A percentile compares a stretch with the other conserved stretches of the same genome.
Conservation (phyloP, 352 stramenopile genomes). For the Blastocystis sp. region DNA sequence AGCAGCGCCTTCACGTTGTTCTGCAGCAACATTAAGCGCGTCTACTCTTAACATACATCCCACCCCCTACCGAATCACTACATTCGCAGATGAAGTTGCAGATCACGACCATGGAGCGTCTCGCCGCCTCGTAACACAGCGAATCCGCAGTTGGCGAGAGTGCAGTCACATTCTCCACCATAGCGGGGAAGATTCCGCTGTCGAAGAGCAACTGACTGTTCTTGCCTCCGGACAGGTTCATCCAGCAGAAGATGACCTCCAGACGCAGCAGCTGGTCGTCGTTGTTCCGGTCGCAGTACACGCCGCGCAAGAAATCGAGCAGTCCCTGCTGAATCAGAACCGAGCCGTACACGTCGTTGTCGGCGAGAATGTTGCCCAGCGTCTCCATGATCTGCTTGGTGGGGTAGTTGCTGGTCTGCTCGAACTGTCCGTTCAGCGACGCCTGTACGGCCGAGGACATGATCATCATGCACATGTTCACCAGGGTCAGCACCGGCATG, state of each 20-base stretch:
- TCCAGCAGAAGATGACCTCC: conserved; percentile 62
- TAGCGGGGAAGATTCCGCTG: not conserved
- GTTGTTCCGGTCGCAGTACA: conserved; percentile 50
- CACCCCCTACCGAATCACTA: not conserved
- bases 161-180: conserved; percentile 15
- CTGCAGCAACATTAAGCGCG: conserved; percentile 11
- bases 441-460: conserved; percentile 1
- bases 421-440: conserved; percentile 1
- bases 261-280: conserved; percentile 8
- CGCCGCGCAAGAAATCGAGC: not conserved
- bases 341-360: conserved; percentile 23
- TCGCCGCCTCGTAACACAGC: conserved; percentile 28
- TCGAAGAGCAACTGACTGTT: conserved; percentile 50
- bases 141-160: not conserved
- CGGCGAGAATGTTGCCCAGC: conserved; percentile 43
- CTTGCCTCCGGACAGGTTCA: conserved; percentile 50
- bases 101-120: conserved; percentile 60
- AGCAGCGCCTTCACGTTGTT: conserved; percentile 13
- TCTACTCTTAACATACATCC: not conserved
- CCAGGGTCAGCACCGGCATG: conserved; percentile 2
- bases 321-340: conserved; percentile 7
- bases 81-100: conserved; percentile 67
- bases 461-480: not conserved
- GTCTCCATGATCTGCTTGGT: conserved; percentile 51
- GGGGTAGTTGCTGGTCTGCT: conserved; percentile 17